Evolutionary conservation across 306 rosid genomes (phyloP).

Genomic region (Ormosia emarginata): DNA sequence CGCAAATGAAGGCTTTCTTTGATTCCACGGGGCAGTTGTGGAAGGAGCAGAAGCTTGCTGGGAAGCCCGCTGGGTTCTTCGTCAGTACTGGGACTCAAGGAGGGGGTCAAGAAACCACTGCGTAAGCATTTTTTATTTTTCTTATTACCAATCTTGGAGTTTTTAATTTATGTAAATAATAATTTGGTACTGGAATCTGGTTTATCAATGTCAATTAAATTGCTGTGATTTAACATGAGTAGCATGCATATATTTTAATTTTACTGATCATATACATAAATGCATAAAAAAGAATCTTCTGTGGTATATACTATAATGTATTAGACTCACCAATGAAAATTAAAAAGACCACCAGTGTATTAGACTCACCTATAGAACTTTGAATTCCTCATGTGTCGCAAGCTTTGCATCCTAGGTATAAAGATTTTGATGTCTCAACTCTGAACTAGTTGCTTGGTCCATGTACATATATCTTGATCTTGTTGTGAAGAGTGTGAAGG

Average conservation of each 20-base stretch:
- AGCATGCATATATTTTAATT: too few relatives aligned
- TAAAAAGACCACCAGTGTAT: not conserved
- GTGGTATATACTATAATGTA: too few relatives aligned
- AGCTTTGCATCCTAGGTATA: not conserved
- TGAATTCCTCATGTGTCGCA: not conserved
- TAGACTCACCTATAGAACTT: not conserved
- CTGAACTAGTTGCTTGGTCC: not conserved
- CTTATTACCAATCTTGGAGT: not conserved
- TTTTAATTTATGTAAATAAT: not conserved
- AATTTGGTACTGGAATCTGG: not conserved
- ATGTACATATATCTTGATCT: not conserved
- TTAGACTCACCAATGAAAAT: not conserved
- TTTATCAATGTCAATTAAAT: not conserved
- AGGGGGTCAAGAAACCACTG: conserved; percentile 98
- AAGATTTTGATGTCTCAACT: not conserved
- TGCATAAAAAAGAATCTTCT: not conserved
- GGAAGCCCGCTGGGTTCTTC: conserved; percentile 91
- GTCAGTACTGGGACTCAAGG: conserved; percentile 97
- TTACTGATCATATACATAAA: not conserved
- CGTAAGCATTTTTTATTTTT: conserved; percentile 46
- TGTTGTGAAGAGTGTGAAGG: not conserved
- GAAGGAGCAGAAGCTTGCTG: conserved; percentile 88
- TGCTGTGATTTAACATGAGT: not conserved
- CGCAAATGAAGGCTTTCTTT: conserved; percentile 95
- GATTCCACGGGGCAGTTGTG: conserved; percentile 84